Base-by-base conservation (phyloP, 2,329 filamentous ascomycete genomes). In the Fusarium falciforme region DNA sequence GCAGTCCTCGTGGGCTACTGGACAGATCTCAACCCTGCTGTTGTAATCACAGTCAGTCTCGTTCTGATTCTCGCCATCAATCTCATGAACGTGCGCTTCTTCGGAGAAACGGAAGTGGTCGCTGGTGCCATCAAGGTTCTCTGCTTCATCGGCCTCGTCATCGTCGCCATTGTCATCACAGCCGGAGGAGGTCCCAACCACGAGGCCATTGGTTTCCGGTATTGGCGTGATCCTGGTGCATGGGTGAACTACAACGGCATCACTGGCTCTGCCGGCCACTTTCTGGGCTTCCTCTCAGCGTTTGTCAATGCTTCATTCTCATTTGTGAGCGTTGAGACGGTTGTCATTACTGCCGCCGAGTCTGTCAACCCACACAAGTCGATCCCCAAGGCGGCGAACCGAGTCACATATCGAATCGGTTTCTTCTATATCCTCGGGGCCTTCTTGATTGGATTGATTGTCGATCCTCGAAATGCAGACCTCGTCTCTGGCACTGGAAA, bases 21-120 rank as follows among this genome's bases (percentile, higher is more conserved):
- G 76, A 76, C 70, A 2, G 76, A 78, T 10, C 64, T 78, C 9
- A 73, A 66, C 17, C 76, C 76, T 1, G 76, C 76, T 6, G 76
- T 78, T 2, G 76, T 78, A 35, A 90, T 91, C 66, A 85, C 87
- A 55, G 82, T 91, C 38, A 85, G 90, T 64, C 83, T 90, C 4
- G 59, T 88, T 25, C 84, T 91, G 57, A 87, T 89, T 61, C 80
- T 91, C 9, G 73, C 83, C 20, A 84, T 90, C 71, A 91, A 91
- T 78, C 86, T 90, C 72, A 85, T 89, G 67, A 87, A 86, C 38
- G 87, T 91, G 12, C 82, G 84, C n/a, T 84, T 89, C 71, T 91
- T 90, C 71, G 90, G 89, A 38, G 90, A 92, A 79, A 85, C 88
- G 29, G 90, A 92, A 77, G 91, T 91, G 74, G 87, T 87, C 81